Base-by-base conservation (phyloP, 495 filamentous ascomycete species). In the Aspergillus campestris region DNA sequence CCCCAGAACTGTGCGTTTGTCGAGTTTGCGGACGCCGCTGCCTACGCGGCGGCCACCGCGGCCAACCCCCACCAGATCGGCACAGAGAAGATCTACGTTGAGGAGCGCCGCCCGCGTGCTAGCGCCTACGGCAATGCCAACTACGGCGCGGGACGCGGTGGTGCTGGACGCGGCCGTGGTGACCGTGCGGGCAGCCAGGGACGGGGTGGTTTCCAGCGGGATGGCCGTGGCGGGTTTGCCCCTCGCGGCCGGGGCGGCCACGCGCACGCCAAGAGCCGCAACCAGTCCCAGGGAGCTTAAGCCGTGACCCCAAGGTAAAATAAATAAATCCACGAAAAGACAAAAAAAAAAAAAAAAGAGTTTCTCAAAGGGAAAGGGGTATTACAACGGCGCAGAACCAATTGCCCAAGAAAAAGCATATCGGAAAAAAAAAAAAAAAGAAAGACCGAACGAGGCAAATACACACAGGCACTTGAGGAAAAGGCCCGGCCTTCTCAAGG, bases 1-100 rank as follows among this genome's bases (percentile, higher is more conserved):
- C 11, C 44, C 13, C 55, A 96, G 94, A 96, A 89, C 71, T 95
- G 89, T 58, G 94, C 92, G 27, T 95, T 95, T 60, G 86, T 95
- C 49, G 94, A 98, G 59, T 98, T 94, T 60, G 81, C 79, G 53
- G 85, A 84, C 33, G 56, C 77, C 38, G 74, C 87, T 38, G 87
- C 78, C 14, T 96, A 91, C 61, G 71, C 81, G 52, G 83, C 86
- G 48, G 92, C 92, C 18, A 74, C 88, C 33, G 77, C 77, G 45
- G 86, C 81, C 46, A 97, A 92, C 71, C 90, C 94, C 8, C 89
- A 92, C 69, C 74, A 76, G 38, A 79, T 98, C 42, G 84, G 80
- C 44, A 82, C 78, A 58, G 85, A 94, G 65, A 81, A 80, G 53
- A 79, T 98, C 53, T 66, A 73, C 44, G 86, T 98, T 28, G 94